Conservation (phyloP, 1,284 basidiomycete genomes). For the Fistulinella cinereoalba region DNA sequence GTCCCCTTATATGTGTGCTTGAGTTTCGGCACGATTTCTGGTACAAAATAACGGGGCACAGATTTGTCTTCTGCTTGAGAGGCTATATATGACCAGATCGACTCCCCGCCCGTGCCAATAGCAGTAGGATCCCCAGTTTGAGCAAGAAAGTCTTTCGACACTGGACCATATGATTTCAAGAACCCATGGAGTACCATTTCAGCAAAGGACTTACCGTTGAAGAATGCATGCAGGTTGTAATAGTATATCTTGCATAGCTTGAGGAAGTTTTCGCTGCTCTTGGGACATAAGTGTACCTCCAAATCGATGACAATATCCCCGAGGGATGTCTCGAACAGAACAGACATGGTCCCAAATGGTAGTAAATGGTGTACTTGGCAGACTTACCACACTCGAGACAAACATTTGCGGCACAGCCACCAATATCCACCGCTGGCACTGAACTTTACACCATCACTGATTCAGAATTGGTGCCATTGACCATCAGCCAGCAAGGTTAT, state of each 20-base stretch:
- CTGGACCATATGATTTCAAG: constrained; percentile 31
- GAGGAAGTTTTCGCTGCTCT: constrained; percentile 91
- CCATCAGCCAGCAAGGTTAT: too few species aligned
- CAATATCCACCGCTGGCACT: too few species aligned
- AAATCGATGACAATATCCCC: constrained; percentile 97
- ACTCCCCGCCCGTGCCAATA: constrained; percentile 90
- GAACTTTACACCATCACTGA: too few species aligned
- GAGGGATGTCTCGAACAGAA: constrained; percentile 92
- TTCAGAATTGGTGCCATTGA: too few species aligned
- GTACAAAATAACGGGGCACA: constrained; percentile 75
- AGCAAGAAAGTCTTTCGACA: constrained; percentile 95
- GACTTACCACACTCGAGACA: too few species aligned
- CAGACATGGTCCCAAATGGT: constrained; percentile 61
- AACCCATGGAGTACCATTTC: constrained; percentile 3
- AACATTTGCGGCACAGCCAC: neutral
- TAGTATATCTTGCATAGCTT: constrained; percentile 97
- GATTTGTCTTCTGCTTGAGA: constrained; percentile 42
- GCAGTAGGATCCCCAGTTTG: constrained; percentile 96
- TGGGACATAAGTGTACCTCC: constrained; percentile 88
- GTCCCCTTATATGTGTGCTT: constrained; percentile 89
- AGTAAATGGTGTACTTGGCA: neutral
- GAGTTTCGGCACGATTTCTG: constrained; percentile 76
- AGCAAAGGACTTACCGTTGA: constrained; percentile 74
- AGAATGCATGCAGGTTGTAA: constrained; percentile 95
- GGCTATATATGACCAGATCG: constrained; percentile 71